Evolutionary conservation across 257 asterid species (phyloP).

Genomic region (Prunella vulgaris): DNA sequence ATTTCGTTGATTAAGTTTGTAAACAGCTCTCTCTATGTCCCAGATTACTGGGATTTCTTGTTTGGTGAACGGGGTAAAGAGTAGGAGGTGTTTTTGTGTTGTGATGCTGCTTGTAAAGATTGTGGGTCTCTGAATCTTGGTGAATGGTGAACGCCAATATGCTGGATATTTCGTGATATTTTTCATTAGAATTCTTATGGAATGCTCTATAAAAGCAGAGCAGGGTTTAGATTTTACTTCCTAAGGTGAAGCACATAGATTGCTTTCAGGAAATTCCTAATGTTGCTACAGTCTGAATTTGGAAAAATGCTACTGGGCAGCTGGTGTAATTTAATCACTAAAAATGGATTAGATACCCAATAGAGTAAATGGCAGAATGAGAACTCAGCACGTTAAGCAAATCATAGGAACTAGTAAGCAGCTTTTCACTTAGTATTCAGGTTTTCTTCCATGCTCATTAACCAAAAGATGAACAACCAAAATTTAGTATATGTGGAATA

Average conservation of each 20-base stretch:
- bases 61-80: slow-evolving; percentile 4
- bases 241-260: background rate
- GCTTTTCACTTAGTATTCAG: background rate
- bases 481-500: background rate
- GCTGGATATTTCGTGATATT: background rate
- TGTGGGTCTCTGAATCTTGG: slow-evolving; percentile 19
- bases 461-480: background rate
- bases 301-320: background rate
- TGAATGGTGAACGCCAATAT: slow-evolving; percentile 18
- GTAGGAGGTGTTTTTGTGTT: background rate
- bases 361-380: background rate
- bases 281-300: background rate
- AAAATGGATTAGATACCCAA: background rate
- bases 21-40: slow-evolving; percentile 8
- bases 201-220: background rate
- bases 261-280: background rate
- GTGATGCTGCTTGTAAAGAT: background rate
- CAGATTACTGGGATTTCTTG: background rate
- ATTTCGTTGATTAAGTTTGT: background rate
- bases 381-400: no score
- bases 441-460: background rate
- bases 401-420: background rate
- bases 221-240: slow-evolving; percentile 6
- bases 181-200: background rate
- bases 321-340: background rate